Conservation (phyloP, 208 protist genomes). For the Vickermania spadyakhi region DNA sequence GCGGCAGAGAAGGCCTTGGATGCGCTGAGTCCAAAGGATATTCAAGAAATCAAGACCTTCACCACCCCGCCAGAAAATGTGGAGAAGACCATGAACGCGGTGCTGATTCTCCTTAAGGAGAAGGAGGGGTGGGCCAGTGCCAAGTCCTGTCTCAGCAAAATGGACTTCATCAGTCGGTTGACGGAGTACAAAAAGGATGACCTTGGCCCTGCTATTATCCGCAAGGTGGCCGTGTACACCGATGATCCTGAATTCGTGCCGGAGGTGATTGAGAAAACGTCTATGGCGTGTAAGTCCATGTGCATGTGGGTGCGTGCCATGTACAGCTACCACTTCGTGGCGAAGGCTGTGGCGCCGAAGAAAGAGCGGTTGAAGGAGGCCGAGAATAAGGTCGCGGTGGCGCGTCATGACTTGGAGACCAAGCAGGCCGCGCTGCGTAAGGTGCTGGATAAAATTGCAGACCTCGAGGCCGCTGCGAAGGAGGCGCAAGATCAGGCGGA, state of each 20-base stretch:
- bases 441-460: constrained; percentile 65
- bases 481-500: constrained; percentile 74
- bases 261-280: constrained; percentile 89
- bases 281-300: constrained; percentile 88
- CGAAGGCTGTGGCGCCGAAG: constrained; percentile 87
- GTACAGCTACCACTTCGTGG: constrained; percentile 90
- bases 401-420: constrained; percentile 33
- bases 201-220: constrained; percentile 63
- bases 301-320: constrained; percentile 95
- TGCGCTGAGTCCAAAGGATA: constrained; percentile 87
- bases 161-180: constrained; percentile 85
- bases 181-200: constrained; percentile 87
- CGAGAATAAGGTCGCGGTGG: constrained; percentile 69
- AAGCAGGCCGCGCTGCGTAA: constrained; percentile 64
- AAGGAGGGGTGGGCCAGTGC: constrained; percentile 90
- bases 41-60: constrained; percentile 91
- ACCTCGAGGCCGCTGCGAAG: constrained; percentile 61
- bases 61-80: constrained; percentile 85
- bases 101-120: constrained; percentile 87
- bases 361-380: constrained; percentile 59
- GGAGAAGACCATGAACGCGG: constrained; percentile 89
- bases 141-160: constrained; percentile 80
- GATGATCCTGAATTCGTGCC: constrained; percentile 89
- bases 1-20: constrained; percentile 87
- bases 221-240: constrained; percentile 87